Base-by-base conservation (phyloP, 257 asterid species). In the Linaria vulgaris region DNA sequence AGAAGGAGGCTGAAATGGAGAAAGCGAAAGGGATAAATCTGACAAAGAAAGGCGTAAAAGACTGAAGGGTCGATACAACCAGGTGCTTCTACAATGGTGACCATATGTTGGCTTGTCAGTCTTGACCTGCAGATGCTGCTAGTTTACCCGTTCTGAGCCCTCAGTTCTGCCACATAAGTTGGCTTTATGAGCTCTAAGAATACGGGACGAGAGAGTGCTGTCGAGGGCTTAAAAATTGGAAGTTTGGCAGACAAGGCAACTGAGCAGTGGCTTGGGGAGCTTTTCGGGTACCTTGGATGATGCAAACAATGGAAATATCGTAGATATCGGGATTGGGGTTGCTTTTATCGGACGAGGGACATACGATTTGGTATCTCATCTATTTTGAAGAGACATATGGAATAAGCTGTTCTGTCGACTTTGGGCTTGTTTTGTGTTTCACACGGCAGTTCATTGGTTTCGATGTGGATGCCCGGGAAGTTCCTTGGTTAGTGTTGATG, bases 1-100 rank as follows among this genome's bases (percentile, higher is more conserved):
- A 77, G 68, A 90, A 87, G 83, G 96, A 88, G 77, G 91, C 83
- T 64, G 99, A 84, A 71, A 80, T 75, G 94, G 95, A 81, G 72
- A 81, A 78, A 43, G 83, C 88, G 45, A 85, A 78, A 82, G 88
- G 88, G 56, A 50, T 76, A 50, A 83, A 61, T 59, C 77, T 71
- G 20, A 55, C 83, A 38, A 79, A 73, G 83, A 78, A 84, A 78
- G 84, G 79, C 71, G 72, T 63, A 61, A 79, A 81, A 79, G 75
- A 61, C 72, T 30, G 38, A 57, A 38, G 38, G 39, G 34, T 27
- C 34, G 38, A 31, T 12, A 43, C 47, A 45, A 1, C 21, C 17
- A 13, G 12, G 27, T 57, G 10, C 21, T 37, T 37, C 45, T 6
- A 43, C 64, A 37, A 45, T 31, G 56, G 61, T 52, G 64, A 49